Evolutionary conservation across 164 flowering plant species (phyloP), one percentile per base, ranked within the genome.

Genomic region (Protea cynaroides): DNA sequence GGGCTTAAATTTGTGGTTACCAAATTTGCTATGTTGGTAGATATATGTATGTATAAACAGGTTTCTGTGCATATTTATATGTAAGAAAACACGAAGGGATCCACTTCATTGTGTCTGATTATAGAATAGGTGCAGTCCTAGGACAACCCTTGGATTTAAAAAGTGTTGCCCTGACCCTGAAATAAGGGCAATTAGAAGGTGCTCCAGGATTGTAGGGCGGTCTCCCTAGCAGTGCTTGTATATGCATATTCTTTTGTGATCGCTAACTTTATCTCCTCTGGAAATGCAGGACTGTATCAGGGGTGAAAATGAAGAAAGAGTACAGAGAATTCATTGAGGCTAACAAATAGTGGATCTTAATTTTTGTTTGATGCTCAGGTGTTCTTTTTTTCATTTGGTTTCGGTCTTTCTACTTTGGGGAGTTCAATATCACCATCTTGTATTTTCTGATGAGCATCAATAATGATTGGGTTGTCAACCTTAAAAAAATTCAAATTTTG

Each of bases 281-380:
- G 24, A 62, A 67, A 25, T 83, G 83, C 91, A 94, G 98, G 90
- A 83, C 76, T 64, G 84, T 94, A 49, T 67, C 98, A 3, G 98
- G 98, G 50, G 98, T 94, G 63, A 94, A 94, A 79, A 94, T 94
- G 98, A 94, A 94, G 86, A 85, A 79, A 74, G 97, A 90, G 77
- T 94, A 94, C 87, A 81, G 80, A 76, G 97, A 94, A 63, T 82
- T 94, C 59, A 87, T 94, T 38, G 86, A 79, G 67, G 63, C 87
- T 62, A 87, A 89, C 65, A 93, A 87, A 74, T 93, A 92, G 74
- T 43, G 49, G 51, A 46, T n/a, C 62, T 50, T 51, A 29, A 12
- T 18, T 34, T 55, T 34, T 56, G 19, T 51, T 59, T 22, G 24
- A 25, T 59, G 21, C 49, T 38, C 49, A n/a, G 58, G 67, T 61